Evolutionary conservation across 2,329 filamentous ascomycete species (phyloP).

Genomic region (Pyrenophora tritici-repentis): DNA sequence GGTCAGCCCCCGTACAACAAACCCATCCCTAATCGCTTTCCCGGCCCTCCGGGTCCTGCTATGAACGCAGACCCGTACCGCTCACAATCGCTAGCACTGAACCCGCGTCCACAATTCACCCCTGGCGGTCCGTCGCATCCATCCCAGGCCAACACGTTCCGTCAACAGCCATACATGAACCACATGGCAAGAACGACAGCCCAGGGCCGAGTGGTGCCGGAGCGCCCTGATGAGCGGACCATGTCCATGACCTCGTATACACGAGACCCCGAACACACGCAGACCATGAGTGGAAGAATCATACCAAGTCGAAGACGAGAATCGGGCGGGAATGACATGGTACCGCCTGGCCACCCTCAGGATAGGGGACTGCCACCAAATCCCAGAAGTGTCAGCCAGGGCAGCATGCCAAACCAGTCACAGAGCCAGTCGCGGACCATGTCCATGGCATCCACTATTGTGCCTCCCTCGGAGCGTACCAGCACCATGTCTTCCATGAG

Average conservation of each 20-base stretch:
- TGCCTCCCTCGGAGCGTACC: constrained; percentile 65
- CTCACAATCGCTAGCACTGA: constrained; percentile 87
- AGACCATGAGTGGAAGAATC: constrained; percentile 90
- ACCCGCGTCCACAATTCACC: constrained; percentile 74
- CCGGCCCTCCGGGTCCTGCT: constrained; percentile 63
- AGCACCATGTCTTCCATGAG: constrained; percentile 61
- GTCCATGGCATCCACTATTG: constrained; percentile 89
- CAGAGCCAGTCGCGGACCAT: constrained; percentile 67
- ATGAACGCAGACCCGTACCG: constrained; percentile 85
- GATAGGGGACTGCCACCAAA: constrained; percentile 39
- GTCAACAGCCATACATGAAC: constrained; percentile 74
- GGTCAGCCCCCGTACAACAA: constrained; percentile 59
- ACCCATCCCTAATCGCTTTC: constrained; percentile 61
- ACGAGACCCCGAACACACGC: constrained; percentile 74
- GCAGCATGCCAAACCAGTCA: constrained; percentile 41
- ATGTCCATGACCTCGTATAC: constrained; percentile 94
- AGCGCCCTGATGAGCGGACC: constrained; percentile 86
- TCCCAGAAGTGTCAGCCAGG: constrained; percentile 44
- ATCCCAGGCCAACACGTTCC: constrained; percentile 74
- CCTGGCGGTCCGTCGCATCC: constrained; percentile 49
- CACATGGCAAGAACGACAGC: constrained; percentile 79
- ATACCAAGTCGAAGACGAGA: constrained; percentile 78
- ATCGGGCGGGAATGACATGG: constrained; percentile 48
- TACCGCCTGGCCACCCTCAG: constrained; percentile 28
- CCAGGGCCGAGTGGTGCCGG: constrained; percentile 87